phyloP scores from a whole-genome alignment of 225 moss, liverwort and hornwort genomes.

The Rhytidiadelphus loreus region DNA sequence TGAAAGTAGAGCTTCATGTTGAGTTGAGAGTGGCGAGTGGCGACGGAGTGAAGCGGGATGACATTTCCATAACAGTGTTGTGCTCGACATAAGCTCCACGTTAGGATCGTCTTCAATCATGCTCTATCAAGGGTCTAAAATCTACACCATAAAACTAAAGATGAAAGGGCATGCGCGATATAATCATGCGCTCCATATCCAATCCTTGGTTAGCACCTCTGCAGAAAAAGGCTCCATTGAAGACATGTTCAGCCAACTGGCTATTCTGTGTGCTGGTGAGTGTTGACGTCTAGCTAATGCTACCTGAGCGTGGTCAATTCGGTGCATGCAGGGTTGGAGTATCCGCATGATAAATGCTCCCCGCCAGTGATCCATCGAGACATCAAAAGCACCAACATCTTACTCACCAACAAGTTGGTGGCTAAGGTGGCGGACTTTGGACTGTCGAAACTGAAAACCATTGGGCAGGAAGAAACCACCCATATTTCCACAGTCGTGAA shows the following conservation, averaged over 20 bases:
- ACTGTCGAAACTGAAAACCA: neutral
- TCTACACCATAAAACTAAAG: neutral
- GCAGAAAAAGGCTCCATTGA: neutral
- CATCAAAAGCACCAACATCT: neutral
- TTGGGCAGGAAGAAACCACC: neutral
- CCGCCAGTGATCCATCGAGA: neutral
- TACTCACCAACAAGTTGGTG: neutral
- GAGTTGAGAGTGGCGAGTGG: neutral
- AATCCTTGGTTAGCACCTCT: neutral
- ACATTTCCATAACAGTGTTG: neutral
- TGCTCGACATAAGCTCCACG: neutral
- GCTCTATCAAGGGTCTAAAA: neutral
- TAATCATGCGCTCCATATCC: neutral
- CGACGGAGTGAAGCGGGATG: neutral
- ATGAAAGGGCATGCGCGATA: neutral
- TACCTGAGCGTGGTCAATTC: neutral
- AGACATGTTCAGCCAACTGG: neutral
- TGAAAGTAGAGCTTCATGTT: neutral
- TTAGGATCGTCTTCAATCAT: neutral
- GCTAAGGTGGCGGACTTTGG: neutral
- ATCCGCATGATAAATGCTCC: neutral
- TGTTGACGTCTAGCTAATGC: neutral
- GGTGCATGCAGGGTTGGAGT: neutral
- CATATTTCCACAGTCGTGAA: neutral
- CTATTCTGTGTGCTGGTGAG: neutral